Conservation (phyloP, 2,329 filamentous ascomycete species). For the Fusarium vanettenii region DNA sequence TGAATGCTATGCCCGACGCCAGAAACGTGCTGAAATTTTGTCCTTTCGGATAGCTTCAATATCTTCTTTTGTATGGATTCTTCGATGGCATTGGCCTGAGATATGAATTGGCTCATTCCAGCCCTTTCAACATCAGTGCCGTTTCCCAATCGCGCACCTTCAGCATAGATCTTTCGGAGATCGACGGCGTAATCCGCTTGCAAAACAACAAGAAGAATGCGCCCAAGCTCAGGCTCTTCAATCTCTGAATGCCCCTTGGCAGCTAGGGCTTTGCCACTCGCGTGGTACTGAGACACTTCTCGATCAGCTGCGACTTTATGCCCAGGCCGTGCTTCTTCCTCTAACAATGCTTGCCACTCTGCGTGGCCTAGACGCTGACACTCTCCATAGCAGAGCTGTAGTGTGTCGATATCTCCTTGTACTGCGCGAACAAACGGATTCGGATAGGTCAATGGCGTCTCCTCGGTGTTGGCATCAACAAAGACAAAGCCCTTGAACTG, state of each 20-base stretch:
- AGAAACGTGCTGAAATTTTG: background rate
- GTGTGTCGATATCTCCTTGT: background rate
- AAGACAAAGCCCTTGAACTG: constrained; percentile 32
- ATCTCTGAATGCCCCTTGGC: background rate
- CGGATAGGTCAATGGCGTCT: background rate
- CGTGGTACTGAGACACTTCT: background rate
- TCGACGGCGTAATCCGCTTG: constrained; percentile 1
- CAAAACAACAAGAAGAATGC: constrained; percentile 4
- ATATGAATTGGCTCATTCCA: background rate
- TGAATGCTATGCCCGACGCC: constrained; percentile 1
- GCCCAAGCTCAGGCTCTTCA: background rate
- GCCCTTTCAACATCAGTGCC: background rate
- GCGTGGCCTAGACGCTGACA: background rate
- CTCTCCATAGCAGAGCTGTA: constrained; percentile 6
- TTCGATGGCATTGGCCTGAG: background rate
- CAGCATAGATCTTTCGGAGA: constrained; percentile 4
- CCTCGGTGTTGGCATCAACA: constrained; percentile 8
- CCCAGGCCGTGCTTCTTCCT: background rate
- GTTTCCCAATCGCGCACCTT: background rate
- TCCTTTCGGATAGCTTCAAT: background rate
- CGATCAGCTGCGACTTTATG: background rate
- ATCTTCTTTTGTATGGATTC: background rate
- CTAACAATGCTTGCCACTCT: background rate
- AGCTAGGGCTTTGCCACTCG: background rate
- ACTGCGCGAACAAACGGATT: background rate